phyloP scores from a whole-genome alignment of 2,329 filamentous ascomycete species.

The Cladobotryum protrusum region DNA sequence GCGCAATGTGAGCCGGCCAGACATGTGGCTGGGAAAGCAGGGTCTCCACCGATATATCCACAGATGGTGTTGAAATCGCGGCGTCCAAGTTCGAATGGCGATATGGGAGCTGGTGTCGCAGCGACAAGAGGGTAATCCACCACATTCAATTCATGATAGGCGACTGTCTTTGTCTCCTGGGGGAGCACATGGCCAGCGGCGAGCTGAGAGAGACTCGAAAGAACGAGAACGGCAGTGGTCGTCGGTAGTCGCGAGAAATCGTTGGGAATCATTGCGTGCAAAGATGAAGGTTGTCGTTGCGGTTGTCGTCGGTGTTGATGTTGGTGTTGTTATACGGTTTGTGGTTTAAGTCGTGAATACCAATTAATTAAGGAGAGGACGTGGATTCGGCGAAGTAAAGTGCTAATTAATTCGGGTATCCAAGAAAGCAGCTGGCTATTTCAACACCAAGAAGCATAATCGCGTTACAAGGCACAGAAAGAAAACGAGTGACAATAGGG shows the following conservation, averaged over 20 bases:
- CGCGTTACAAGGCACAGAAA: background rate
- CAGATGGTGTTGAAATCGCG: slow-evolving; percentile 50
- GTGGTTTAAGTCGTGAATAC: background rate
- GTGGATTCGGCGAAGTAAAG: background rate
- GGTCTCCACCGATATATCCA: slow-evolving; percentile 50
- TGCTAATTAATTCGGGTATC: background rate
- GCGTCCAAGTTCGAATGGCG: slow-evolving; percentile 30
- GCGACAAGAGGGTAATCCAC: slow-evolving; percentile 29
- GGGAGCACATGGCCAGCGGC: slow-evolving; percentile 35
- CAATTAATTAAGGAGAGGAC: background rate
- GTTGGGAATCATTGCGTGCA: slow-evolving; percentile 7
- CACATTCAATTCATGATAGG: slow-evolving; percentile 33
- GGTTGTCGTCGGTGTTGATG: background rate
- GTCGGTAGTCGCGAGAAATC: slow-evolving; percentile 1
- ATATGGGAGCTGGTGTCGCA: slow-evolving; percentile 34
- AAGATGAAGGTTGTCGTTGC: background rate
- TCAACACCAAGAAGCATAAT: slow-evolving; percentile 1
- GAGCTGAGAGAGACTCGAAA: slow-evolving; percentile 21
- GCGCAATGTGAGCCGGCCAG: slow-evolving; percentile 53
- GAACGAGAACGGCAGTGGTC: slow-evolving; percentile 4
- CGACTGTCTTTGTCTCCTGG: slow-evolving; percentile 33
- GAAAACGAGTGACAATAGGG: background rate
- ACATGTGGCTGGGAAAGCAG: slow-evolving; percentile 49
- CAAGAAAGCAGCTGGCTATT: background rate
- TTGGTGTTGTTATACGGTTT: background rate